Evolutionary conservation across 768 basidiomycete genomes (phyloP), one percentile per base, ranked within the genome.

Genomic region (Rickenella mellea): DNA sequence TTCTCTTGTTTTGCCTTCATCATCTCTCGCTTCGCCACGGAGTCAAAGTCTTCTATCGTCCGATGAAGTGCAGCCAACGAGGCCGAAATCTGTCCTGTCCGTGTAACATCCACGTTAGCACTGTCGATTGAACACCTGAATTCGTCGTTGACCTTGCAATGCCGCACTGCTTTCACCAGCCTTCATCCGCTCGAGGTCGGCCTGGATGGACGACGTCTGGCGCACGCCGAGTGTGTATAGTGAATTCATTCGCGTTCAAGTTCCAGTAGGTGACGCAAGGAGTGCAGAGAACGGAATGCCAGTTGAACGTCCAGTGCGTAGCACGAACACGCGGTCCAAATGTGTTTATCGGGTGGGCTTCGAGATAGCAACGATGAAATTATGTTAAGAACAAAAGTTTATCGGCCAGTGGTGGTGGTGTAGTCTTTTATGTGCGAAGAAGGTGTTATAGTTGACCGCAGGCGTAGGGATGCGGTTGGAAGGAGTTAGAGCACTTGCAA

Each of bases 1-100:
- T 98, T 98, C 66, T 97, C 94, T 61, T 92, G 83, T 65, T 96
- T 98, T 33, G 87, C 80, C 52, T 87, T 90, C 40, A 98, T 92
- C 56, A 96, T 90, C 62, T 99, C 96, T 48, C 93, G 73, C 66
- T 83, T 88, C 0, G 88, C 90, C 87, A 98, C 92, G 7, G 86
- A 83, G 53, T 97, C 93, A 56, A 94, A 98, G 56, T 99, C 96
- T 47, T 97, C 93, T 48, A 98, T 82, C 41, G 96, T 92, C 44
- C 96, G 68, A 39, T 87, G 82, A 74, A 98, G 82, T 2, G 91
- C 92, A 21, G 90, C 78, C n/a, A 99, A 69, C 7, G 90, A 92
- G n/a, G 93, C 92, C 25, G 89, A 88, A 63, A 99, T 91, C 74
- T 98, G 94, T 62, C 93, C 93, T 93, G 69, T 60, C 63, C 48